A percentile compares a stretch with the other conserved stretches of the same genome.
Conservation (phyloP, 768 basidiomycete species). For the Lactarius sp. region DNA sequence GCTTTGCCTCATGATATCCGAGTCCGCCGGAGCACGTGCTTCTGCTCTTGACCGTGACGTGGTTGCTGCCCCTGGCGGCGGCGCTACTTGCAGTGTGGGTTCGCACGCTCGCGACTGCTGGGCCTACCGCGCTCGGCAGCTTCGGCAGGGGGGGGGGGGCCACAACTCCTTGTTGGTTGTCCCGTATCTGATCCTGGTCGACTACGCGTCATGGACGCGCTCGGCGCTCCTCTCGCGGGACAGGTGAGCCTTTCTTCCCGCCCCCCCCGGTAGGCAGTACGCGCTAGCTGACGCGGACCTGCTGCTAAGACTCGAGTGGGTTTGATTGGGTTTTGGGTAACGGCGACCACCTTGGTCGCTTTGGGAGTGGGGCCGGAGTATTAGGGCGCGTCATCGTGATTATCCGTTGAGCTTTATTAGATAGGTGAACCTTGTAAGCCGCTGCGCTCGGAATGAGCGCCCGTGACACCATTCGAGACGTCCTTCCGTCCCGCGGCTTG, state of each 20-base stretch:
- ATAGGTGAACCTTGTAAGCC: not conserved
- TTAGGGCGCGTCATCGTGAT: slow-evolving; percentile 16
- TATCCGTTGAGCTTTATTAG: not conserved
- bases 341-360: slow-evolving; percentile 42
- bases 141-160: slow-evolving; percentile 71
- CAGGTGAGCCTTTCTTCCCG: not conserved
- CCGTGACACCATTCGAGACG: too few species aligned
- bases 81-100: slow-evolving; percentile 87
- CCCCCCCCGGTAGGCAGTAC: not conserved
- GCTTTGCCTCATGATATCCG: slow-evolving; percentile 40
- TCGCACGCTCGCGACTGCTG: slow-evolving; percentile 75
- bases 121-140: slow-evolving; percentile 70
- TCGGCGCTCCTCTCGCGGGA: slow-evolving; percentile 34
- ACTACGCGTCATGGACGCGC: slow-evolving; percentile 51
- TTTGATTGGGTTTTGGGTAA: slow-evolving; percentile 54
- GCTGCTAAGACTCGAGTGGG: slow-evolving; percentile 27
- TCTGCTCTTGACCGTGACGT: slow-evolving; percentile 68
- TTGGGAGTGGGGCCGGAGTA: slow-evolving; percentile 39
- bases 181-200: slow-evolving; percentile 60
- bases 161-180: slow-evolving; percentile 63
- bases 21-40: slow-evolving; percentile 59
- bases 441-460: too few species aligned
- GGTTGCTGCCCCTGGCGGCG: slow-evolving; percentile 63
- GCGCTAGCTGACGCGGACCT: not conserved
- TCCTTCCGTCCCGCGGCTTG: too few species aligned